Evolutionary conservation across 192 early-diverging fungal species (phyloP).

Genomic region (Allomyces macrogynus): DNA sequence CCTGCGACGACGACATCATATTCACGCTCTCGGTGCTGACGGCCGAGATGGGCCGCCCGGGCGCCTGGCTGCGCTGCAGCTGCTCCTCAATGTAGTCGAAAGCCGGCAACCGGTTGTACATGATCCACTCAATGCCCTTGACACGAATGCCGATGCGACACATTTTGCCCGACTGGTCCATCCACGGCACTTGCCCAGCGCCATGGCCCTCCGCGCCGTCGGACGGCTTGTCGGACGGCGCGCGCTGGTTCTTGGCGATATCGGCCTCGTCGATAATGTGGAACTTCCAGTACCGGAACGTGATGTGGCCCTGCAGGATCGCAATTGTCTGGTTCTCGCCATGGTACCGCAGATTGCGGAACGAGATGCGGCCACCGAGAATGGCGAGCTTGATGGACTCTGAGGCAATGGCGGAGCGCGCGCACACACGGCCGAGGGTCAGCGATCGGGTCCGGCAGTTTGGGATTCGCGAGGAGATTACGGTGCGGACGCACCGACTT

Average conservation of each 20-base stretch:
- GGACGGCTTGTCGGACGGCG: constrained; percentile 5
- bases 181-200: constrained; percentile 4
- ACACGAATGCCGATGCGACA: constrained; percentile 42
- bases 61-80: background rate
- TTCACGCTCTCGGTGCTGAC: background rate
- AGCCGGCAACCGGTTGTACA: constrained; percentile 54
- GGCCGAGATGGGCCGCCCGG: background rate
- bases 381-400: constrained; percentile 48
- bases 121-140: constrained; percentile 60
- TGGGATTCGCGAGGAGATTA: constrained; percentile 1
- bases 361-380: constrained; percentile 50
- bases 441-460: background rate
- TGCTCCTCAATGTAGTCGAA: constrained; percentile 22
- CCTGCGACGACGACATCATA: background rate
- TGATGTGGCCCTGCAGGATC: constrained; percentile 50
- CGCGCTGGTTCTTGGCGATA: constrained; percentile 9
- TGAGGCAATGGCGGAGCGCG: constrained; percentile 5
- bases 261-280: constrained; percentile 21
- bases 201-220: constrained; percentile 1
- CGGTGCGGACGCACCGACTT: constrained; percentile 34
- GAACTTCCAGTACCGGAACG: constrained; percentile 50
- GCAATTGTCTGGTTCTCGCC: constrained; percentile 46
- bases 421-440: too few species aligned
- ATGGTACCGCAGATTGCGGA: constrained; percentile 51
- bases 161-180: constrained; percentile 9